A percentile compares a stretch with the other conserved stretches of the same genome.
phyloP scores from a whole-genome alignment of 257 asterid genomes.

The Haberlea rhodopensis region DNA sequence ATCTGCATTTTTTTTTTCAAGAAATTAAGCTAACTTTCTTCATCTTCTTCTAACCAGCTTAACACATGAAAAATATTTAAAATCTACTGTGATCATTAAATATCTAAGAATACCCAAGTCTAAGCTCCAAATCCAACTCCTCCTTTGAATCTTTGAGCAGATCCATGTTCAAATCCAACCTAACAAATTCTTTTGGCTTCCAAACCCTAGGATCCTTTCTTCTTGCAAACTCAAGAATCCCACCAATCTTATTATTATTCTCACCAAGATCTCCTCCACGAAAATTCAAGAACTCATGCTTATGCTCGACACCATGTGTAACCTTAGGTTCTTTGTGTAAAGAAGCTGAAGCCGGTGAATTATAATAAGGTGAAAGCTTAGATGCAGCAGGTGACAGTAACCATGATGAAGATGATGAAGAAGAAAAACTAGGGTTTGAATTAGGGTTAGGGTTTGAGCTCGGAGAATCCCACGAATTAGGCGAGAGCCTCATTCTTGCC shows the following conservation, averaged over 20 bases:
- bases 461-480: slow-evolving; percentile 36
- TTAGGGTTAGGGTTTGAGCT: slow-evolving; percentile 38
- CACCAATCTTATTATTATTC: slow-evolving; percentile 31
- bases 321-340: slow-evolving; percentile 15
- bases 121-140: slow-evolving; percentile 76
- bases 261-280: slow-evolving; percentile 26
- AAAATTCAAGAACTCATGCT: neutral
- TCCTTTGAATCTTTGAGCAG: slow-evolving; percentile 39
- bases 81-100: neutral
- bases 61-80: neutral
- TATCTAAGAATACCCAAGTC: slow-evolving; percentile 54
- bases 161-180: slow-evolving; percentile 48
- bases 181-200: slow-evolving; percentile 40
- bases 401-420: slow-evolving; percentile 19
- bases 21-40: neutral
- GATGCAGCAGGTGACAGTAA: slow-evolving; percentile 12
- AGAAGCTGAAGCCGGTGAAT: slow-evolving; percentile 23
- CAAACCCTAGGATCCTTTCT: slow-evolving; percentile 38
- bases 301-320: slow-evolving; percentile 14
- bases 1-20: neutral
- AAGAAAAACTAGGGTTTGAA: slow-evolving; percentile 28
- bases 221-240: slow-evolving; percentile 26
- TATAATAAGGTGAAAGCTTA: slow-evolving; percentile 28
- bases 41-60: neutral
- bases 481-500: slow-evolving; percentile 56